Percentiles rank a stretch among this genome's conserved stretches.
phyloP scores from a whole-genome alignment of 352 stramenopile species.

The Phytopythium montanum region DNA sequence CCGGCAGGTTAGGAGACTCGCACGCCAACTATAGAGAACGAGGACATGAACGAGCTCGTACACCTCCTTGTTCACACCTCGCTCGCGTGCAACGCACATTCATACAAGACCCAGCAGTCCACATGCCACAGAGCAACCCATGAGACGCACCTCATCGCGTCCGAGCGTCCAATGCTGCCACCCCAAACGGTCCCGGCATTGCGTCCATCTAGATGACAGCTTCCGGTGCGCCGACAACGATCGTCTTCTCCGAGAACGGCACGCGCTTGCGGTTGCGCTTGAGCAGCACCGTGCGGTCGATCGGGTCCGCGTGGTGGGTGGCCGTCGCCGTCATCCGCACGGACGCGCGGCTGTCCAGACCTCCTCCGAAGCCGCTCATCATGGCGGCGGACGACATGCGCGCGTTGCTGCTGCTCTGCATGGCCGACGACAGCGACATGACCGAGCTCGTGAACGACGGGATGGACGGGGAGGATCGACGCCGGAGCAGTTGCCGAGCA shows the following conservation, averaged over 20 bases:
- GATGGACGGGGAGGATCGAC: slow-evolving; percentile 82
- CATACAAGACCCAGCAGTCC: background rate
- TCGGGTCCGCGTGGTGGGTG: slow-evolving; percentile 41
- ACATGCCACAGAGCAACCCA: background rate
- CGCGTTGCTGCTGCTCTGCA: slow-evolving; percentile 56
- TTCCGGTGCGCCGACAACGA: slow-evolving; percentile 82
- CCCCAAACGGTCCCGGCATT: too few species aligned
- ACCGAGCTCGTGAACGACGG: slow-evolving; percentile 85
- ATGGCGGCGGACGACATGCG: slow-evolving; percentile 41
- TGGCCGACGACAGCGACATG: slow-evolving; percentile 73
- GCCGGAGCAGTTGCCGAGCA: slow-evolving; percentile 48
- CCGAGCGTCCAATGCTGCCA: too few species aligned
- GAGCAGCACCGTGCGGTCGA: slow-evolving; percentile 71
- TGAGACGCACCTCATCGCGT: background rate
- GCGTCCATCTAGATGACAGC: slow-evolving; percentile 56
- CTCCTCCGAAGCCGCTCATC: slow-evolving; percentile 12
- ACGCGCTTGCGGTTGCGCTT: slow-evolving; percentile 75
- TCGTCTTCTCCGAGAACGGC: slow-evolving; percentile 79
- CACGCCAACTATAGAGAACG: background rate
- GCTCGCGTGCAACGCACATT: background rate
- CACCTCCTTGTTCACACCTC: background rate
- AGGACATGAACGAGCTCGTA: background rate
- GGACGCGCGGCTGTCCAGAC: slow-evolving; percentile 38
- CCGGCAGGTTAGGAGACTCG: background rate
- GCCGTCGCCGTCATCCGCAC: slow-evolving; percentile 45